Base-by-base conservation (phyloP, 1,139 yeast genomes). In the Sugiyamaella castrensis region DNA sequence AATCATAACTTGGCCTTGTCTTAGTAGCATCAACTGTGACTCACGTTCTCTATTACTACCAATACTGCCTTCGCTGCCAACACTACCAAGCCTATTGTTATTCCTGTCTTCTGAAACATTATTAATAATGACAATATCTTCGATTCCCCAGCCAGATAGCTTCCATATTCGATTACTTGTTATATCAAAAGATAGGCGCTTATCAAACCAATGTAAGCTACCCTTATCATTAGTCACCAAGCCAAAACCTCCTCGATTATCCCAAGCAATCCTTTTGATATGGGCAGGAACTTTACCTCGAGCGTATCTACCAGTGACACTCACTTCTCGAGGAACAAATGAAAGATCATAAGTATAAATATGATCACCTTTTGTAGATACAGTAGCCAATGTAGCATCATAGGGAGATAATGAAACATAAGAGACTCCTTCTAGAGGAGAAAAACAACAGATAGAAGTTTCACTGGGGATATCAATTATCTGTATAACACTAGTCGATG, bases 241-340 rank as follows among this genome's bases (percentile, higher is more conserved):
- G 0, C 85, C 81, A 58, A 82, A 71, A 0, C 81, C 78, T 3
- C 68, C 67, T 1, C 64, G 63, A 10, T 55, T 52, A 43, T 74
- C 75, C 89, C 91, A 84, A 34, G 75, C 65, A 2, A 82, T 68
- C 19, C 76, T 73, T 36, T 71, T 69, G 12, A 82, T 74, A 1
- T 71, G 64, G 0, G 86, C 81, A 2, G 82, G 75, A 0, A 87
- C 82, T 58, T 80, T 80, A 2, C 91, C 91, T 36, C 89, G 70
- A 9, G 68, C 68, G 57, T 81, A 82, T 54, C 80, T 78, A 11
- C 86, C 88, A 45, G 80, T 64, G 24, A 83, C 66, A 0, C 79
- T 70, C 2, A 83, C 72, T 54, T 80, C 80, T 1, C 58, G 59
- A 0, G 83, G 80, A 33, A 76, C 66, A 51, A 75, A 73, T 39